A percentile compares a stretch with the other conserved stretches of the same genome.
These are phyloP conservation scores for Aspergillaceae sp. DNA, from an alignment of 2,329 filamentous ascomycete species.

Conservation along the genomic window DNA sequence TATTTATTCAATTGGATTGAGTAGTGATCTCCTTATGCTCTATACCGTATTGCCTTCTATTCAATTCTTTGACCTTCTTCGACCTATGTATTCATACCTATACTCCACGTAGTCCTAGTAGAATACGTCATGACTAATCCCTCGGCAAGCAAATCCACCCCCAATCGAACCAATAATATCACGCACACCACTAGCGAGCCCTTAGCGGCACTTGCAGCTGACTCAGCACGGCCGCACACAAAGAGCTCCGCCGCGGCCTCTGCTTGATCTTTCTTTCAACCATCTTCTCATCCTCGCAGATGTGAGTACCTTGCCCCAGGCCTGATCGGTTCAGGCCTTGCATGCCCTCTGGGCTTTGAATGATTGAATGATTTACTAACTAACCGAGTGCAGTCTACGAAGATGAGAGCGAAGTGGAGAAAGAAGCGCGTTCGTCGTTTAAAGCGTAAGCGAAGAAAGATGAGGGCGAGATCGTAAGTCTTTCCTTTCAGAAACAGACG, in stretches of 20 bases:
- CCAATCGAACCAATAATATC: conserved; percentile 10
- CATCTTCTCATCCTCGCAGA: conserved; percentile 40
- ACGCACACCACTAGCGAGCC: conserved; percentile 17
- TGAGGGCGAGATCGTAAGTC: conserved; percentile 88
- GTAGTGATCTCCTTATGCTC: too few relatives aligned
- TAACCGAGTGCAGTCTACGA: conserved; percentile 31
- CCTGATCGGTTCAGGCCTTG: too few relatives aligned
- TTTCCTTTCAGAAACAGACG: not conserved
- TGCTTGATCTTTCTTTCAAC: conserved; percentile 32
- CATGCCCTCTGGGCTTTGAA: conserved; percentile 1
- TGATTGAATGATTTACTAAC: conserved; percentile 11
- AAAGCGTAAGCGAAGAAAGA: conserved; percentile 99
- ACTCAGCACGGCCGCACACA: conserved; percentile 36
- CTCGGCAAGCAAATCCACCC: conserved; percentile 12
- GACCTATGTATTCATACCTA: not conserved
- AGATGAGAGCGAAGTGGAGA: conserved; percentile 97
- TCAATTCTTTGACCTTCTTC: too few relatives aligned
- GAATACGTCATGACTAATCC: conserved; percentile 5
- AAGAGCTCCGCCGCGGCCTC: conserved; percentile 26
- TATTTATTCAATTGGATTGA: too few relatives aligned
- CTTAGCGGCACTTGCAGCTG: conserved; percentile 23
- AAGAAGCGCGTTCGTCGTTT: conserved; percentile 99
- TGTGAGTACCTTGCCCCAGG: conserved; percentile 21
- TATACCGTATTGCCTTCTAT: too few relatives aligned
- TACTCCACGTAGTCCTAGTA: not conserved